phyloP scores from a whole-genome alignment of 495 filamentous ascomycete genomes.

The Penicillium desertorum region DNA sequence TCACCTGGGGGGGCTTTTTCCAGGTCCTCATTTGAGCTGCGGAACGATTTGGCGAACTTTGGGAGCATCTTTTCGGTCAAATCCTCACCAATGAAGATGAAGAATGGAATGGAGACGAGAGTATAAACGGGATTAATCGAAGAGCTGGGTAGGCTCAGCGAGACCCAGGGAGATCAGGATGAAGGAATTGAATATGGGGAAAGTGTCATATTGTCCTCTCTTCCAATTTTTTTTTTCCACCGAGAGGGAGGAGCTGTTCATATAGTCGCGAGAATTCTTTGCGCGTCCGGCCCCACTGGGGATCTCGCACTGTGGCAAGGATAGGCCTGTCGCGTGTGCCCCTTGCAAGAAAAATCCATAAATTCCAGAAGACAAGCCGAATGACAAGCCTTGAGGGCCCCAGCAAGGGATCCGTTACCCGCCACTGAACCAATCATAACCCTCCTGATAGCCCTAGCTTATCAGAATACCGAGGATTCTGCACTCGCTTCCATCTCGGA shows the following conservation, averaged over 20 bases:
- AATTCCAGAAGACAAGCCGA: constrained; percentile 22
- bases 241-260: constrained; percentile 18
- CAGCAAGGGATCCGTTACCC: not conserved
- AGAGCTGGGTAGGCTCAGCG: constrained; percentile 25
- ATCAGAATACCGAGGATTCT: constrained; percentile 22
- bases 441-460: constrained; percentile 13
- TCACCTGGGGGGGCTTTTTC: constrained; percentile 44
- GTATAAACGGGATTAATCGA: constrained; percentile 10
- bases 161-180: constrained; percentile 24
- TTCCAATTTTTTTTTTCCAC: constrained; percentile 30
- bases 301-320: constrained; percentile 19
- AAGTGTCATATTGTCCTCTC: constrained; percentile 30
- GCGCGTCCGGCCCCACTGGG: constrained; percentile 21
- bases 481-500: constrained; percentile 18
- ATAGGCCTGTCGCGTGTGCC: constrained; percentile 22
- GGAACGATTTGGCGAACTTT: constrained; percentile 27
- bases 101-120: constrained; percentile 1
- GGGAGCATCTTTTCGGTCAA: constrained; percentile 15
- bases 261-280: constrained; percentile 28
- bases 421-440: not conserved
- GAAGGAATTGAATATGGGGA: constrained; percentile 1
- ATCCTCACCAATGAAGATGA: constrained; percentile 13
- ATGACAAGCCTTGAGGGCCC: constrained; percentile 22
- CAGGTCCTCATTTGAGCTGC: constrained; percentile 32
- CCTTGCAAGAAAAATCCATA: constrained; percentile 14